Evolutionary conservation across 331 rosid genomes (phyloP).

Genomic region (Malus hybrid): DNA sequence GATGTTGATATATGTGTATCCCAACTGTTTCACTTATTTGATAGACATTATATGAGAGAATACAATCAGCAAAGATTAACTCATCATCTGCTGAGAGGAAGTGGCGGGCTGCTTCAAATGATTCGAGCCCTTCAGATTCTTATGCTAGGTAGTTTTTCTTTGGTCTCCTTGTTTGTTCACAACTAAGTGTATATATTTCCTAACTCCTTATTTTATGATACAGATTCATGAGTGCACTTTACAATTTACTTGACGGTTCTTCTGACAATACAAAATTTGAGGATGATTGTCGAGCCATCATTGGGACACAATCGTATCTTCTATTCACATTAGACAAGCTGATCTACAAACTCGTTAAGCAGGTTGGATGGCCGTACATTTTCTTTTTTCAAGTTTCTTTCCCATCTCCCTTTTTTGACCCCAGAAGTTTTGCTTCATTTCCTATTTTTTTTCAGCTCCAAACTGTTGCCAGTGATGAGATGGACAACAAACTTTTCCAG

Average conservation of each 20-base stretch:
- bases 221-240: slow-evolving; percentile 95
- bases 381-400: not conserved
- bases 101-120: slow-evolving; percentile 77
- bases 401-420: not conserved
- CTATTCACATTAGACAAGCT: slow-evolving; percentile 92
- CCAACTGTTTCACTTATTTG: slow-evolving; percentile 14
- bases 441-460: slow-evolving; percentile 58
- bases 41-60: slow-evolving; percentile 94
- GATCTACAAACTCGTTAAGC: slow-evolving; percentile 91
- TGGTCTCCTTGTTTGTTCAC: not conserved
- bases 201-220: slow-evolving; percentile 14
- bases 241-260: slow-evolving; percentile 91
- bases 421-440: slow-evolving; percentile 2
- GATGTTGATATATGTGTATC: not conserved
- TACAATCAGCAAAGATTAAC: slow-evolving; percentile 81
- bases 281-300: slow-evolving; percentile 96
- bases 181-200: slow-evolving; percentile 11
- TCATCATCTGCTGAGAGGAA: slow-evolving; percentile 86
- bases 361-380: slow-evolving; percentile 34
- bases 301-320: slow-evolving; percentile 94
- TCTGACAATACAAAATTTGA: slow-evolving; percentile 95
- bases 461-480: slow-evolving; percentile 74
- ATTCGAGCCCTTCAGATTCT: slow-evolving; percentile 54
- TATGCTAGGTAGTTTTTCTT: slow-evolving; percentile 61
- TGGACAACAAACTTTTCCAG: slow-evolving; percentile 93